These are phyloP conservation scores for Trypanosoma mega DNA, from an alignment of 208 protist species.

Conservation along the genomic window DNA sequence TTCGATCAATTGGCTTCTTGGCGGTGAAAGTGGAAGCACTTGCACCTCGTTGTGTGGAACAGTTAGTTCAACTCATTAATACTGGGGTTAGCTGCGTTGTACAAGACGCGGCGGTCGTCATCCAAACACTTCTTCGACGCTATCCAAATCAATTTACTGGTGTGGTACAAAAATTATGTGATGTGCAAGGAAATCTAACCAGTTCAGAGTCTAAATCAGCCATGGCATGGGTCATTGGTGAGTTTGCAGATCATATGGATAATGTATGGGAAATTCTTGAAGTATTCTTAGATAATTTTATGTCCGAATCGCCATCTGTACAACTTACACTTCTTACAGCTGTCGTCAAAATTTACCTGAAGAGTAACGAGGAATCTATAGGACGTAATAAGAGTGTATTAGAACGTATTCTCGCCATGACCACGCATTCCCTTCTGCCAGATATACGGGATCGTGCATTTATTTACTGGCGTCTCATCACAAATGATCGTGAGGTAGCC, in stretches of 20 bases:
- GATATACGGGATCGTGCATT: constrained; percentile 98
- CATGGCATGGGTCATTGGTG: constrained; percentile 98
- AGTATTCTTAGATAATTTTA: constrained; percentile 95
- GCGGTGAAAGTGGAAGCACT: constrained; percentile 94
- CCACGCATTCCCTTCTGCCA: constrained; percentile 90
- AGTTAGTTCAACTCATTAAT: constrained; percentile 94
- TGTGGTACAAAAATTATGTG: constrained; percentile 93
- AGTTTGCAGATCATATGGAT: constrained; percentile 95
- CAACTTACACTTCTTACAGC: constrained; percentile 97
- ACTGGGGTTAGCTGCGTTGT: constrained; percentile 97
- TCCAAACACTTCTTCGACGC: constrained; percentile 96
- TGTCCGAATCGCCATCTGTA: constrained; percentile 89
- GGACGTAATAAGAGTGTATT: constrained; percentile 45
- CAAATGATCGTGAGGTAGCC: constrained; percentile 89
- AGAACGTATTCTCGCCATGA: constrained; percentile 75
- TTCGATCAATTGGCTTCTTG: constrained; percentile 95
- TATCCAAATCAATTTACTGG: constrained; percentile 94
- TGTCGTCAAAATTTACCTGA: constrained; percentile 97
- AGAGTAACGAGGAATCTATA: constrained; percentile 19
- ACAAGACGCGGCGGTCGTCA: constrained; percentile 97
- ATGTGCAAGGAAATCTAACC: constrained; percentile 95
- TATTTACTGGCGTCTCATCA: constrained; percentile 98
- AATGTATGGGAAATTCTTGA: constrained; percentile 93
- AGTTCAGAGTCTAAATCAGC: constrained; percentile 95
- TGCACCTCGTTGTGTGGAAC: constrained; percentile 92